Conservation (phyloP, 148 eudicot genomes). For the Rhododendron ferrugineum region DNA sequence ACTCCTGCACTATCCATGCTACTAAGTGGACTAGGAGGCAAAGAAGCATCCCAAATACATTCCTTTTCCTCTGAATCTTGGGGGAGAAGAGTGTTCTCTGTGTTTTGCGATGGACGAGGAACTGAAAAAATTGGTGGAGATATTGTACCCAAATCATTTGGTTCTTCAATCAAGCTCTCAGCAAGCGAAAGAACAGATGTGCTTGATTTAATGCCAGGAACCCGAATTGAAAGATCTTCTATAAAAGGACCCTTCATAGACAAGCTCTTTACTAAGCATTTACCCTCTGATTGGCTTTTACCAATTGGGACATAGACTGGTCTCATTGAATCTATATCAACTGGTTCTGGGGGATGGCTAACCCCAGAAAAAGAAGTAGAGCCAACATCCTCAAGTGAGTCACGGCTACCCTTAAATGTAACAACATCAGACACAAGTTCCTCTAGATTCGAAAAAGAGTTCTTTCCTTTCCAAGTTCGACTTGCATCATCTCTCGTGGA, state of each 20-base stretch:
- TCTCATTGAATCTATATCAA: constrained; percentile 60
- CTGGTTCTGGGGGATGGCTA: constrained; percentile 82
- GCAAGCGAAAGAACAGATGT: constrained; percentile 36
- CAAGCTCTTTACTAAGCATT: constrained; percentile 51
- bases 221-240: constrained; percentile 54
- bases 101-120: constrained; percentile 45
- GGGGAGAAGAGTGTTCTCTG: constrained; percentile 34
- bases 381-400: constrained; percentile 49
- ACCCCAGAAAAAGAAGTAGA: constrained; percentile 61
- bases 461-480: constrained; percentile 54
- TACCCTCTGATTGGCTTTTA: constrained; percentile 49
- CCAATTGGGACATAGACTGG: constrained; percentile 61
- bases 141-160: constrained; percentile 29
- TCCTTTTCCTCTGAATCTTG: constrained; percentile 67
- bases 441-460: constrained; percentile 37
- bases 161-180: constrained; percentile 48
- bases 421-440: constrained; percentile 48
- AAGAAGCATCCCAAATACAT: constrained; percentile 86
- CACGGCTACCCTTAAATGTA: constrained; percentile 42
- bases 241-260: constrained; percentile 68
- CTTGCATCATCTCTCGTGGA: constrained; percentile 32
- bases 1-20: constrained; percentile 64
- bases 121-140: constrained; percentile 35
- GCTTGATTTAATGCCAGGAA: constrained; percentile 45
- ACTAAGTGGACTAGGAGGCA: constrained; percentile 85